phyloP scores from a whole-genome alignment of 1,284 basidiomycete genomes.

The Kwoniella shivajii region DNA sequence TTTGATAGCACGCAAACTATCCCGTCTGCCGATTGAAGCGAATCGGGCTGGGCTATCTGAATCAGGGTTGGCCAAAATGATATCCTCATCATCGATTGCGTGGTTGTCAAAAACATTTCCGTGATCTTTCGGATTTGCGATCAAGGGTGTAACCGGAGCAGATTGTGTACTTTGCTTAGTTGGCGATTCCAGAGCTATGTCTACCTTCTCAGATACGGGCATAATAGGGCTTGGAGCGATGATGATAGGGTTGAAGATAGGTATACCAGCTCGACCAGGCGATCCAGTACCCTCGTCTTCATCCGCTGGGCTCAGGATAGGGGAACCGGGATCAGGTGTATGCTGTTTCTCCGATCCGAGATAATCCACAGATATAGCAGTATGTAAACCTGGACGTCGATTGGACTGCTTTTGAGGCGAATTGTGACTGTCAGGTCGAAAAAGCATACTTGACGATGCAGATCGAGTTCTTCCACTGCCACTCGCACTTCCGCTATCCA shows the following conservation, averaged over 20 bases:
- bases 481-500: slow-evolving; percentile 1
- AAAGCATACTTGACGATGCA: slow-evolving; percentile 3
- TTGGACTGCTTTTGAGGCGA: slow-evolving; percentile 1
- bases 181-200: background rate
- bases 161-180: background rate
- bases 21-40: slow-evolving; percentile 44
- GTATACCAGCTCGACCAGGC: slow-evolving; percentile 3
- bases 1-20: slow-evolving; percentile 32
- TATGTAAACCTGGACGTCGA: slow-evolving; percentile 17
- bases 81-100: slow-evolving; percentile 11
- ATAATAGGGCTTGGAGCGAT: slow-evolving; percentile 38
- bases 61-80: slow-evolving; percentile 13
- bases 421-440: slow-evolving; percentile 6
- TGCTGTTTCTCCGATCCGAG: slow-evolving; percentile 28
- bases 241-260: slow-evolving; percentile 32
- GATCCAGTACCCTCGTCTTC: slow-evolving; percentile 5
- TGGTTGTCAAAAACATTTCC: background rate
- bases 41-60: slow-evolving; percentile 32
- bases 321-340: slow-evolving; percentile 40
- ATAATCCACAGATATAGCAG: slow-evolving; percentile 35
- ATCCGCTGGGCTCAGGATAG: slow-evolving; percentile 8
- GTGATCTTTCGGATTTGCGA: background rate
- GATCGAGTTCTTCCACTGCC: slow-evolving; percentile 2
- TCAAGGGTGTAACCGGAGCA: slow-evolving; percentile 3
- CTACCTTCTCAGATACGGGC: slow-evolving; percentile 5